Base-by-base conservation (phyloP, 1,284 basidiomycete genomes). In the Salmacisia buchloeana region DNA sequence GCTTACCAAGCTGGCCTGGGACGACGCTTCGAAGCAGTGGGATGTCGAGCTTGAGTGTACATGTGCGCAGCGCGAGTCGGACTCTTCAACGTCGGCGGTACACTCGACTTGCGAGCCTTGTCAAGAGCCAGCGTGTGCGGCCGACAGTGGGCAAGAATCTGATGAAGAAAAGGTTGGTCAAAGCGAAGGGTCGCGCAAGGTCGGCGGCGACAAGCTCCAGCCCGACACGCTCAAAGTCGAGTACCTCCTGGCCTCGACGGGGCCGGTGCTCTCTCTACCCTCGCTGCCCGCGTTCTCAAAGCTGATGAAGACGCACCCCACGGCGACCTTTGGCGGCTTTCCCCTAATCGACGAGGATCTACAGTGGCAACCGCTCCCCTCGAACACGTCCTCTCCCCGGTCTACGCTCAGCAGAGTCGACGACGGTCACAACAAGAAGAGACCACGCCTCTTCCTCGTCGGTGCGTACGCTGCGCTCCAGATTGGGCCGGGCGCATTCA, bases 401-500 rank as follows among this genome's bases (percentile, higher is more conserved):
- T 2, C 7, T n/a, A 21, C 41, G 41, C 18, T n/a, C 18, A 9
- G 1, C 41, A 43, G 23, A 43, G 18, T 18, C 4, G 39, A 21
- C 18, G 52, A 33, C 2, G 2, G 29, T n/a, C 18, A 34, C 52
- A 35, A 10, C 52, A 45, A 31, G 33, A 41, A 2, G 73, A 75
- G 3, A n/a, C 43, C 80, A 1, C 80, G 80, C 0, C 67, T 80
- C 0, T 81, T 80, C 45, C 63, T 77, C n/a, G 69, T 76, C 4
- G 81, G 81, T 1, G 73, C 73, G 41, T 76, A 73, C 66, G 67
- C 67, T 29, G 70, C 67, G 0, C 62, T 72, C 2, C 70, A 52
- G 46, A 21, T 81, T 54, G 81, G 81, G 6, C 80, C 81, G 0
- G 80, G 72, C 12, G 80, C 77, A 0, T 73, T 72, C 31, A 82